Evolutionary conservation across 2,329 filamentous ascomycete species (phyloP).

Genomic region (Aspergillus fumigatiaffinis): DNA sequence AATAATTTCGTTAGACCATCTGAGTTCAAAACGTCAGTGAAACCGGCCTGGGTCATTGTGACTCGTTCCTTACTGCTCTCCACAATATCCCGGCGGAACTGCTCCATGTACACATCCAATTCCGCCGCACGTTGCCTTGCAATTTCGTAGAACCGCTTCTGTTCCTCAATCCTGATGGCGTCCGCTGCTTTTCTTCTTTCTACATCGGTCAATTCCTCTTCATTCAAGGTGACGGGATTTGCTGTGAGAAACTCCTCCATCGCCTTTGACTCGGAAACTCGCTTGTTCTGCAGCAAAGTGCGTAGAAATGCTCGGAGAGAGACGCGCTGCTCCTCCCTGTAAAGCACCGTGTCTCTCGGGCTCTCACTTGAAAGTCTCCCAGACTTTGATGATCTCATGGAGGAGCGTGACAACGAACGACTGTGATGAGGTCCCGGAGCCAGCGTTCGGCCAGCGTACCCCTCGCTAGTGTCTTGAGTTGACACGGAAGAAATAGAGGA

Average conservation of each 20-base stretch:
- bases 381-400: slow-evolving; percentile 25
- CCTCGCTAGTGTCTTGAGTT: slow-evolving; percentile 55
- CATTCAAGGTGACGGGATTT: slow-evolving; percentile 68
- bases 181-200: slow-evolving; percentile 75
- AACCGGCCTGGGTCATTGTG: slow-evolving; percentile 26
- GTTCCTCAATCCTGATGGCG: slow-evolving; percentile 83
- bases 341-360: slow-evolving; percentile 55
- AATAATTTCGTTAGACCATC: slow-evolving; percentile 92
- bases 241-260: slow-evolving; percentile 78
- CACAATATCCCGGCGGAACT: slow-evolving; percentile 64
- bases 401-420: slow-evolving; percentile 28
- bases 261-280: slow-evolving; percentile 76
- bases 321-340: slow-evolving; percentile 84
- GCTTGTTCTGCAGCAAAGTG: slow-evolving; percentile 76
- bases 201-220: slow-evolving; percentile 82
- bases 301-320: slow-evolving; percentile 89
- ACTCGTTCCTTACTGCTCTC: slow-evolving; percentile 59
- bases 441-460: slow-evolving; percentile 31
- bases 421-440: slow-evolving; percentile 22
- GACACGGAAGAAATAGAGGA: slow-evolving; percentile 76
- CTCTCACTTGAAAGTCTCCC: slow-evolving; percentile 42
- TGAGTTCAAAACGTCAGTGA: slow-evolving; percentile 11
- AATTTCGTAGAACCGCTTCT: slow-evolving; percentile 92
- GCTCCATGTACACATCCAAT: slow-evolving; percentile 96
- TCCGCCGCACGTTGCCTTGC: slow-evolving; percentile 85